These are phyloP conservation scores for Lactarius quietus DNA, from an alignment of 768 basidiomycete species.

Conservation along the genomic window DNA sequence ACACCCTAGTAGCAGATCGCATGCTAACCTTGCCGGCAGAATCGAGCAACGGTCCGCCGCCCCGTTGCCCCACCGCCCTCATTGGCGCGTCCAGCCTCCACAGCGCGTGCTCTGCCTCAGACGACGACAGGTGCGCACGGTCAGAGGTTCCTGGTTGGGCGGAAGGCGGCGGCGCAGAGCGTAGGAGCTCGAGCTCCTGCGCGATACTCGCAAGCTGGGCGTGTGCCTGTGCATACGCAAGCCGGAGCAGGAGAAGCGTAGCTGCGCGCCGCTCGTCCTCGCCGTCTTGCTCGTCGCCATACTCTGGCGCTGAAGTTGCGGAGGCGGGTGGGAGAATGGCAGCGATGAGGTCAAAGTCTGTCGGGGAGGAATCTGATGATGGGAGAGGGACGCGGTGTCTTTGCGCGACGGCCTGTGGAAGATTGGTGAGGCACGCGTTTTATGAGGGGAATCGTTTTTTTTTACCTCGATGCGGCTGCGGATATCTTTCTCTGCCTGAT, in stretches of 20 bases:
- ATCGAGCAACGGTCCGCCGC: conserved; percentile 62
- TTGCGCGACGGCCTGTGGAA: conserved; percentile 49
- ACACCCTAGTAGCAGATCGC: conserved; percentile 19
- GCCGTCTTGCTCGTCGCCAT: conserved; percentile 53
- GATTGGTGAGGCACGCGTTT: not conserved
- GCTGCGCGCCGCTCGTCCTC: conserved; percentile 68
- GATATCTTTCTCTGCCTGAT: conserved; percentile 80
- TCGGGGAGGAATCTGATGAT: conserved; percentile 34
- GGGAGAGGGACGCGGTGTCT: conserved; percentile 43
- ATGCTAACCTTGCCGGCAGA: conserved; percentile 63
- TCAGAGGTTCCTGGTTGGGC: conserved; percentile 33
- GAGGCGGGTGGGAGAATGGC: conserved; percentile 50
- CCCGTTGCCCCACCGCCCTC: conserved; percentile 27
- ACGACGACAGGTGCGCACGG: conserved; percentile 34
- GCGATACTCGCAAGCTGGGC: conserved; percentile 61
- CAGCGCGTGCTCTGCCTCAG: conserved; percentile 45
- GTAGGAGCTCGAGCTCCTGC: conserved; percentile 71
- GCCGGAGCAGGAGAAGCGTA: conserved; percentile 64
- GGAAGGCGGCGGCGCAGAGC: conserved; percentile 41
- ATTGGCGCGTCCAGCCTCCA: conserved; percentile 70
- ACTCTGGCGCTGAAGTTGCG: conserved; percentile 35
- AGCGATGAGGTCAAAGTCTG: conserved; percentile 58
- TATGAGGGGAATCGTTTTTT: not conserved
- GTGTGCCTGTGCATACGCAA: conserved; percentile 67
- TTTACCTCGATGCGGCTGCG: conserved; percentile 63